Base-by-base conservation (phyloP, 2,329 filamentous ascomycete species). In the Hyphodiscus sp. region DNA sequence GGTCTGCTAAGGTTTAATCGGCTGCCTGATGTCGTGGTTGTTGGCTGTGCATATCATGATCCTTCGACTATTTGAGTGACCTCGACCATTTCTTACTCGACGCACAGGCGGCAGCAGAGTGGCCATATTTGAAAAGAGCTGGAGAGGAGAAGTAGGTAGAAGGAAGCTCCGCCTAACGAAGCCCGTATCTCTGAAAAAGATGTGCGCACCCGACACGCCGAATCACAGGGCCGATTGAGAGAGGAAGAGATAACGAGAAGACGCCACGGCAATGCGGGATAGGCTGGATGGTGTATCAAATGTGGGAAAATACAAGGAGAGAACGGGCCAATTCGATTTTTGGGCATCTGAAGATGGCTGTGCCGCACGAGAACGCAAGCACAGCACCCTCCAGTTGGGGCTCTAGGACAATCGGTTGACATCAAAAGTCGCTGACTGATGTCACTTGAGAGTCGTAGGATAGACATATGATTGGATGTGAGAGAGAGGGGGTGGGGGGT, bases 221-320 rank as follows among this genome's bases (percentile, higher is more conserved):
- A 38, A 38, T 38, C 16, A 38, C 33, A 38, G 33, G 33, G 33
- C 33, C 33, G 11, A n/a, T n/a, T n/a, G 16, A n/a, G 16, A 10
- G 30, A 26, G n/a, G 33, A 13, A 49, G 19, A 49, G 47, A 49
- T 49, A 49, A 49, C 47, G 38, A 38, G 18, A 19, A 38, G 15
- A 49, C 20, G 38, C 33, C 47, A 9, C 13, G 19, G 19, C 11
- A 26, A 2, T 20, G 42, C 5, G 4, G 16, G 47, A 30, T 54
- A 41, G 47, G 47, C 18, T 6, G 13, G 41, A 29, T 16, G 29
- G 33, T 38, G 33, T 38, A 54, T 54, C 52, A 54, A 54, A 47
- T 54, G 48, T 54, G 52, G 52, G 45, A 44, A 41, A 15, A 15
- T 26, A 19, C 30, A 1, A 15, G 19, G 30, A 13, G 45, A 30